Conservation (phyloP, 805 yeast genomes). For the Kodamaea laetipori region DNA sequence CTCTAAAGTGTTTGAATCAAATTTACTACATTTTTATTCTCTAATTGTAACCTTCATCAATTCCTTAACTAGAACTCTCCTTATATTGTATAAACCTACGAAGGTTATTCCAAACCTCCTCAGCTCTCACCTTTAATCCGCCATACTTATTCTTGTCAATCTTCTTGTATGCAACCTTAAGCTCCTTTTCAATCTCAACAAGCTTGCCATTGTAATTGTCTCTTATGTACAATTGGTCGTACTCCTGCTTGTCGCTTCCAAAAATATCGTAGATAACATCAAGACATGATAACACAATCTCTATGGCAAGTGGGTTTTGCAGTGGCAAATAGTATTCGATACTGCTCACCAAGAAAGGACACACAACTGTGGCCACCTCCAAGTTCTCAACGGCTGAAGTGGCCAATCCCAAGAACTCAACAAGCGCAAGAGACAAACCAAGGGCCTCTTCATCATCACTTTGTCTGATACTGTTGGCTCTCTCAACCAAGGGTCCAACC, state of each 20-base stretch:
- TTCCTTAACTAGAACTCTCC: constrained; percentile 8
- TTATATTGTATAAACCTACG: constrained; percentile 77
- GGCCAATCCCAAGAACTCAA: constrained; percentile 55
- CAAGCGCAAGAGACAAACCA: constrained; percentile 31
- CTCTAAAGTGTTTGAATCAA: too few species aligned
- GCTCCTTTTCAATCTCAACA: constrained; percentile 43
- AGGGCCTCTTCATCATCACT: constrained; percentile 12
- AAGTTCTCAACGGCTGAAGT: constrained; percentile 27
- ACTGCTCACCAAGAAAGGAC: constrained; percentile 16
- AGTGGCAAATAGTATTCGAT: constrained; percentile 14
- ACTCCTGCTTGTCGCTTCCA: constrained; percentile 62
- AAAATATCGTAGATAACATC: constrained; percentile 76
- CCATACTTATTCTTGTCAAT: constrained; percentile 66
- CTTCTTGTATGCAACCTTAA: constrained; percentile 56
- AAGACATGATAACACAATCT: constrained; percentile 57
- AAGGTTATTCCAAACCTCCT: constrained; percentile 66
- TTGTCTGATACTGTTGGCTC: constrained; percentile 20
- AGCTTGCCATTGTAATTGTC: constrained; percentile 49
- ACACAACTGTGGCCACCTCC: constrained; percentile 10
- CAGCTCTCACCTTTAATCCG: constrained; percentile 61
- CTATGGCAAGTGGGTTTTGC: constrained; percentile 24
- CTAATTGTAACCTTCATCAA: too few species aligned
- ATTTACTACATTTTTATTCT: not conserved
- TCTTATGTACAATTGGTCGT: constrained; percentile 69
- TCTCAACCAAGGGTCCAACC: constrained; percentile 27